Evolutionary conservation across 2,329 filamentous ascomycete species (phyloP), one percentile per base, ranked within the genome.

Genomic region (Blastomyces gilchristii): DNA sequence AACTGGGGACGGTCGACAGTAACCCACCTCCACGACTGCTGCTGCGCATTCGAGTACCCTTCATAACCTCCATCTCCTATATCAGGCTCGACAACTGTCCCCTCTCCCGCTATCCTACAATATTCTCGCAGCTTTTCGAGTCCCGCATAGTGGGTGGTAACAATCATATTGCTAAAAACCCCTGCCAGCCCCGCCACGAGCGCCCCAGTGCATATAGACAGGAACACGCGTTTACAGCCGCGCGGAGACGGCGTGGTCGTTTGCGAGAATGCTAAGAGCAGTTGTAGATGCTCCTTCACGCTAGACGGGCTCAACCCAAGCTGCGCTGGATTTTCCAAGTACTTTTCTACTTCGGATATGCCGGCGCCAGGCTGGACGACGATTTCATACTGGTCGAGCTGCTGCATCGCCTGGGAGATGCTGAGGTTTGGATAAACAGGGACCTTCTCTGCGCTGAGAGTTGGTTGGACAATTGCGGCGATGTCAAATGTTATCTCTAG

Each of bases 311-410:
- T 28, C 25, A 59, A 14, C 3, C 58, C 58, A 41, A 59, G 41
- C 28, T 31, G 25, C 16, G 4, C 41, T 6, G 58, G 58, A 3
- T 16, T n/a, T 49, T 59, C 43, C 9, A 59, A 28, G 28, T 59
- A 59, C 43, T 37, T 59, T 7, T 59, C 25, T 25, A 59, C n/a
- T 43, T 43, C 41, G 8, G 41, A 1, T 18, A 37, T 28, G 12
- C 41, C 58, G n/a, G 41, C 58, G 9, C 58, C 58, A 47, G 58
- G 58, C 58, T 59, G 58, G 8, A 59, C 45, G 14, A 59, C 58
- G 16, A 59, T 59, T 14, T 59, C 58, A 9, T 59, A 59, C 31
- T 59, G 41, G 6, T 59, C 58, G 43, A 59, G 58, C 16, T 22
- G 28, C 43, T 37, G 25, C 41, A 59, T 28, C 22, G 58, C 58